Evolutionary conservation across 2,329 filamentous ascomycete species (phyloP).

Genomic region (Clarireedia homoeocarpa): DNA sequence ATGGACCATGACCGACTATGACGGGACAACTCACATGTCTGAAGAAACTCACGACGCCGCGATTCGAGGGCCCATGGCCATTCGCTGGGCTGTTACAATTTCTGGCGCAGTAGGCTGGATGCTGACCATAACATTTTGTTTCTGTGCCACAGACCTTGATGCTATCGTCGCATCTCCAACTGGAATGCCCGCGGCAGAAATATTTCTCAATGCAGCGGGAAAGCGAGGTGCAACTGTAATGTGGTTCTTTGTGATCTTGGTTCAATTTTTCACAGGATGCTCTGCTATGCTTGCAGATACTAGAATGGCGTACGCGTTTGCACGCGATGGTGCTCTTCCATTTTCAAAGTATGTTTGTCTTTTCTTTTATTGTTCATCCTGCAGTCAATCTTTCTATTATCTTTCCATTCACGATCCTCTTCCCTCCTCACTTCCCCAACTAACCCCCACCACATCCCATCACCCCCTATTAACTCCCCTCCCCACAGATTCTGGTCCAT

Average conservation of each 20-base stretch:
- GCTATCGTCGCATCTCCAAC: conserved; percentile 48
- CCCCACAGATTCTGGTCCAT: conserved; percentile 40
- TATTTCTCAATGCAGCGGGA: conserved; percentile 53
- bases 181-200: conserved; percentile 51
- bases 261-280: conserved; percentile 56
- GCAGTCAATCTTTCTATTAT: no score
- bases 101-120: conserved; percentile 54
- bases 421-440: background rate
- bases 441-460: background rate
- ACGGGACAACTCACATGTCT: conserved; percentile 60
- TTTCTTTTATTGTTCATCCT: background rate
- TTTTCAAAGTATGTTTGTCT: conserved; percentile 42
- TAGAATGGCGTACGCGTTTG: conserved; percentile 54
- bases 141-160: conserved; percentile 52
- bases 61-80: conserved; percentile 50
- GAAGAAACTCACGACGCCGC: conserved; percentile 60
- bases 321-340: conserved; percentile 51
- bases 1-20: conserved; percentile 63
- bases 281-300: conserved; percentile 57
- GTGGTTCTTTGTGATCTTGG: conserved; percentile 55
- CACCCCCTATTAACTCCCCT: background rate
- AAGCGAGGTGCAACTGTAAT: conserved; percentile 47
- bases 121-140: conserved; percentile 55
- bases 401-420: background rate
- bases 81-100: conserved; percentile 49